phyloP scores from a whole-genome alignment of 192 early-diverging fungal species.

The Coemansia sp. region DNA sequence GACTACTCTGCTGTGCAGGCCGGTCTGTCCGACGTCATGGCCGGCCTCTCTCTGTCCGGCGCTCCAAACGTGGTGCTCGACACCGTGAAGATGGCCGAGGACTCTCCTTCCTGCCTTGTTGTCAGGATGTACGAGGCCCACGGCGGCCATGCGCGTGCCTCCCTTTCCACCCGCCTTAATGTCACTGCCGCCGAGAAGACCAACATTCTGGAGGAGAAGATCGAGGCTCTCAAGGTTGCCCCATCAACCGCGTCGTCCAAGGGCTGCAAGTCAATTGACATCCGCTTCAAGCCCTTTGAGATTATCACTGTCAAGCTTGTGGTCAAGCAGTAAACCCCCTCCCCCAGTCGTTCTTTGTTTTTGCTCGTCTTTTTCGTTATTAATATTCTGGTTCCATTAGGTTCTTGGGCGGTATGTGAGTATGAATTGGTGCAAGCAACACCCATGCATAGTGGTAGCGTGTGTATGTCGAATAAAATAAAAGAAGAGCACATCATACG shows the following conservation, averaged over 20 bases:
- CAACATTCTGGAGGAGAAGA: constrained; percentile 47
- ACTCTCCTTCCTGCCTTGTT: constrained; percentile 66
- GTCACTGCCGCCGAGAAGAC: constrained; percentile 17
- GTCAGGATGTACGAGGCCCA: constrained; percentile 90
- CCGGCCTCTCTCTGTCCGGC: constrained; percentile 23
- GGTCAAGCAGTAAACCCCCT: not conserved
- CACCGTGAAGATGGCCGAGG: constrained; percentile 88
- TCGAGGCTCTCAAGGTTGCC: constrained; percentile 3
- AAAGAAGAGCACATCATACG: too few relatives aligned
- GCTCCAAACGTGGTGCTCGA: constrained; percentile 84
- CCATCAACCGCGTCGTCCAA: not conserved
- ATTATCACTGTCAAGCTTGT: constrained; percentile 24
- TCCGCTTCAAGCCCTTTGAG: constrained; percentile 42
- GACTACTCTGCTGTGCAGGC: constrained; percentile 5
- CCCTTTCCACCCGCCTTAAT: constrained; percentile 20
- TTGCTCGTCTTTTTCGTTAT: not conserved
- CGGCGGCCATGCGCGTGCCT: constrained; percentile 65
- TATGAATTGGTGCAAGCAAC: too few relatives aligned
- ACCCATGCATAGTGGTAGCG: too few relatives aligned
- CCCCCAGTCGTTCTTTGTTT: not conserved
- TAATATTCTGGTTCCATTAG: too few relatives aligned
- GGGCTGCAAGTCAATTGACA: constrained; percentile 7
- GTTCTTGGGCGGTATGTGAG: too few relatives aligned
- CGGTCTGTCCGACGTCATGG: not conserved
- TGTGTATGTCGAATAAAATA: too few relatives aligned